Conservation (phyloP, 1,284 basidiomycete species). For the Marasmius fiardii region DNA sequence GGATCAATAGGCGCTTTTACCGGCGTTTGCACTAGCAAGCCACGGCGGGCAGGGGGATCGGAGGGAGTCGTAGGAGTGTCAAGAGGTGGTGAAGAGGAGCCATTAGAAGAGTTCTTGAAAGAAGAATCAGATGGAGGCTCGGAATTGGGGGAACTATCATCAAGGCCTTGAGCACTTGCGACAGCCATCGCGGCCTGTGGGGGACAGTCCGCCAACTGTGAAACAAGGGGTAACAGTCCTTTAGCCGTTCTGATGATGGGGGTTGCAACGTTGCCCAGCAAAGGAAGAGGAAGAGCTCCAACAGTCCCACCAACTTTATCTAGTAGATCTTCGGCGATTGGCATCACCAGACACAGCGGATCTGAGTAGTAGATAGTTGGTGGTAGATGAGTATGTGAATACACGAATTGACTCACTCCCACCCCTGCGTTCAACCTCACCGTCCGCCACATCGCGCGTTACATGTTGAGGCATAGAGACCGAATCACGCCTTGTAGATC, state of each 20-base stretch:
- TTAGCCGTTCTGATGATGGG: neutral
- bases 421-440: neutral
- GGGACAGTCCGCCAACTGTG: neutral
- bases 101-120: neutral
- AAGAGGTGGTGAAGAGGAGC: neutral
- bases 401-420: neutral
- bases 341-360: neutral
- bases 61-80: neutral
- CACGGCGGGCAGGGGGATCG: neutral
- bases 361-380: neutral
- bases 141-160: neutral
- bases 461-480: neutral
- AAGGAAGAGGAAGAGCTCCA: neutral
- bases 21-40: neutral
- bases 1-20: neutral
- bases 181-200: neutral
- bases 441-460: neutral
- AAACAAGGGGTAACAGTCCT: neutral
- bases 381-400: neutral
- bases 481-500: neutral
- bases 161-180: neutral
- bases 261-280: neutral
- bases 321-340: neutral
- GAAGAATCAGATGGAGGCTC: neutral
- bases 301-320: neutral